A percentile compares a stretch with the other conserved stretches of the same genome.
phyloP scores from a whole-genome alignment of 2,329 filamentous ascomycete species.

The Trichoderma sp. region DNA sequence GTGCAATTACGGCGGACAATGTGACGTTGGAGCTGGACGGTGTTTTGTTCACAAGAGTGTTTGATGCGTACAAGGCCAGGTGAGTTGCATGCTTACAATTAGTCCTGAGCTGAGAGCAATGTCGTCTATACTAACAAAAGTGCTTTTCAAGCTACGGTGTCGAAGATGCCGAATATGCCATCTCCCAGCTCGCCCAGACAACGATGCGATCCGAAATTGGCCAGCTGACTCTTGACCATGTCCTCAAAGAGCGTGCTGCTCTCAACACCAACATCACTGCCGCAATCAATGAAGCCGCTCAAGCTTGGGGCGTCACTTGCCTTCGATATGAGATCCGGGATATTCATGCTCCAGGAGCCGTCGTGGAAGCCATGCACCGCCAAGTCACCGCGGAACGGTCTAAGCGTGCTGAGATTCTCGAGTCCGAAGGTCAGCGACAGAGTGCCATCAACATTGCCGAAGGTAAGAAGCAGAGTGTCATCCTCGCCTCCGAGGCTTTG shows the following conservation, averaged over 20 bases:
- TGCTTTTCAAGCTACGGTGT: constrained; percentile 73
- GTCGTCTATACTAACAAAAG: background rate
- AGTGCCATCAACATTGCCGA: constrained; percentile 98
- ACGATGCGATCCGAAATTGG: constrained; percentile 99
- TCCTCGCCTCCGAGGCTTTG: constrained; percentile 89
- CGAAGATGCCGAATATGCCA: constrained; percentile 97
- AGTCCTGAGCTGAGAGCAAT: background rate
- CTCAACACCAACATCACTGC: constrained; percentile 98
- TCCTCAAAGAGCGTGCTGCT: constrained; percentile 92
- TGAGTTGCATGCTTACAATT: constrained; percentile 39
- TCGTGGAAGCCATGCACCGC: constrained; percentile 96
- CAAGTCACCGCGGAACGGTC: constrained; percentile 96
- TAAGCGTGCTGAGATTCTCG: constrained; percentile 95
- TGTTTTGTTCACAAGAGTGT: constrained; percentile 90
- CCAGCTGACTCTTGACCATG: constrained; percentile 92
- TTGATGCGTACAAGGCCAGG: constrained; percentile 98
- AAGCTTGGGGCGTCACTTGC: constrained; percentile 95
- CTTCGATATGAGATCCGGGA: constrained; percentile 97
- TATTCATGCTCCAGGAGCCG: constrained; percentile 90
- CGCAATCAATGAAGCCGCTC: constrained; percentile 95
- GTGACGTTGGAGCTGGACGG: constrained; percentile 95
- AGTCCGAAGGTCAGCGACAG: constrained; percentile 94
- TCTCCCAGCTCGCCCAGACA: constrained; percentile 94
- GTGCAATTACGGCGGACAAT: constrained; percentile 97
- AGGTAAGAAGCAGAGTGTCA: constrained; percentile 94